phyloP scores from a whole-genome alignment of 1,284 basidiomycete species.

The Athelia psychrophila region DNA sequence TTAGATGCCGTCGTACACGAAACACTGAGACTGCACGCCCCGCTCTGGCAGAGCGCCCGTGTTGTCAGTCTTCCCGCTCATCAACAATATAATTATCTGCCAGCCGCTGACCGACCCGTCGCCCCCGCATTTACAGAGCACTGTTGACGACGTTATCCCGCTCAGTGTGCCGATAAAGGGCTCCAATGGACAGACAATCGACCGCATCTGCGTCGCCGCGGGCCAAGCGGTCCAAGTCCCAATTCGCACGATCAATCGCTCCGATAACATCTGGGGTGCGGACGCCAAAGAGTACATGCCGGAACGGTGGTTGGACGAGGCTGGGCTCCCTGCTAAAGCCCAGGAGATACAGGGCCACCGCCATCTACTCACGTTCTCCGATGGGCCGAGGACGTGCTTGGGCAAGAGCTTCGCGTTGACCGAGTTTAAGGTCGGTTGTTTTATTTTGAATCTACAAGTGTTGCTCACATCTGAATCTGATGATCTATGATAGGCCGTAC shows the following conservation, averaged over 20 bases:
- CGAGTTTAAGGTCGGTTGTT: conserved; percentile 1
- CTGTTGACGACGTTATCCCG: conserved; percentile 42
- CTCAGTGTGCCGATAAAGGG: conserved; percentile 34
- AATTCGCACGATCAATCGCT: conserved; percentile 31
- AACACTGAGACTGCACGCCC: conserved; percentile 15
- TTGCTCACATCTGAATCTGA: not conserved
- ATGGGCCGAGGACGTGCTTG: conserved; percentile 39
- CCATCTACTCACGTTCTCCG: conserved; percentile 34
- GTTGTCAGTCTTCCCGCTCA: conserved; percentile 37
- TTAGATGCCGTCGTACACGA: conserved; percentile 59
- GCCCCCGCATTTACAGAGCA: conserved; percentile 20
- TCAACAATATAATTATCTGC: not conserved
- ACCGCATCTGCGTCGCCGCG: conserved; percentile 28
- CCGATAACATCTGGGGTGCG: conserved; percentile 38
- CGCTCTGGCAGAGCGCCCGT: not conserved
- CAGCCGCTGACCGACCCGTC: too few relatives aligned
- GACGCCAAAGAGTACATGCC: conserved; percentile 41
- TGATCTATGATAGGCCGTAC: conserved; percentile 8
- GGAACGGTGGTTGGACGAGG: conserved; percentile 31
- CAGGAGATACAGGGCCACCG: conserved; percentile 29
- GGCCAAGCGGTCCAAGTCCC: conserved; percentile 36
- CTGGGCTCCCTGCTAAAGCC: conserved; percentile 23
- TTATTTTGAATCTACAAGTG: not conserved
- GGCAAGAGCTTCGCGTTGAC: conserved; percentile 16
- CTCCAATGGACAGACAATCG: conserved; percentile 26